Evolutionary conservation across 768 basidiomycete species (phyloP).

Genomic region (Boletus sp.): DNA sequence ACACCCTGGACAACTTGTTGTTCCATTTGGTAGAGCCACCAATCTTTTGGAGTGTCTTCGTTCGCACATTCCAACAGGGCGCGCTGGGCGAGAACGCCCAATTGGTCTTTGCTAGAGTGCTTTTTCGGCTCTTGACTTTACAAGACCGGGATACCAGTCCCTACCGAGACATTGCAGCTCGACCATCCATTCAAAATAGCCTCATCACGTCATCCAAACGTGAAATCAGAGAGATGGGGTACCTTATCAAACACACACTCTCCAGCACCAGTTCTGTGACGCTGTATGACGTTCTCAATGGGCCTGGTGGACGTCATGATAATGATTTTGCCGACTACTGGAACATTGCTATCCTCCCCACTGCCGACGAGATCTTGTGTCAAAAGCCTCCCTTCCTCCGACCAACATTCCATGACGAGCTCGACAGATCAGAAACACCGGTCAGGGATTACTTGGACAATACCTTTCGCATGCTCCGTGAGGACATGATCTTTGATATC

Average conservation of each 20-base stretch:
- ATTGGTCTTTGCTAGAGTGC: slow-evolving; percentile 44
- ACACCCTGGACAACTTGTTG: slow-evolving; percentile 40
- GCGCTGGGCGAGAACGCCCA: slow-evolving; percentile 36
- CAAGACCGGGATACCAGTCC: slow-evolving; percentile 31
- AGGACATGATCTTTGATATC: slow-evolving; percentile 61
- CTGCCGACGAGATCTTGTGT: slow-evolving; percentile 54
- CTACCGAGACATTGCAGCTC: slow-evolving; percentile 40
- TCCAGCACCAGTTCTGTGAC: slow-evolving; percentile 20
- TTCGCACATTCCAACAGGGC: slow-evolving; percentile 31
- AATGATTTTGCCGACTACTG: slow-evolving; percentile 63
- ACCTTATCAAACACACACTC: slow-evolving; percentile 42
- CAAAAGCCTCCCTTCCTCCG: slow-evolving; percentile 49
- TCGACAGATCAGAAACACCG: slow-evolving; percentile 27
- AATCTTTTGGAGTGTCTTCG: slow-evolving; percentile 45
- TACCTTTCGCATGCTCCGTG: slow-evolving; percentile 61
- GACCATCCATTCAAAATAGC: slow-evolving; percentile 21
- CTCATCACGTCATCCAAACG: slow-evolving; percentile 25
- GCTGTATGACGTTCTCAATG: slow-evolving; percentile 14
- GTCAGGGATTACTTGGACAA: slow-evolving; percentile 55
- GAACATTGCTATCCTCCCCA: slow-evolving; percentile 58
- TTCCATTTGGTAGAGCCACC: slow-evolving; percentile 47
- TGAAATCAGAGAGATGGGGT: slow-evolving; percentile 32
- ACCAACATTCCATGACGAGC: slow-evolving; percentile 28
- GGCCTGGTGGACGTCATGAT: slow-evolving; percentile 66
- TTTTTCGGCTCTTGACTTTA: slow-evolving; percentile 45